Conservation (phyloP, 2,329 filamentous ascomycete species). For the Arthrinium puccinioides region DNA sequence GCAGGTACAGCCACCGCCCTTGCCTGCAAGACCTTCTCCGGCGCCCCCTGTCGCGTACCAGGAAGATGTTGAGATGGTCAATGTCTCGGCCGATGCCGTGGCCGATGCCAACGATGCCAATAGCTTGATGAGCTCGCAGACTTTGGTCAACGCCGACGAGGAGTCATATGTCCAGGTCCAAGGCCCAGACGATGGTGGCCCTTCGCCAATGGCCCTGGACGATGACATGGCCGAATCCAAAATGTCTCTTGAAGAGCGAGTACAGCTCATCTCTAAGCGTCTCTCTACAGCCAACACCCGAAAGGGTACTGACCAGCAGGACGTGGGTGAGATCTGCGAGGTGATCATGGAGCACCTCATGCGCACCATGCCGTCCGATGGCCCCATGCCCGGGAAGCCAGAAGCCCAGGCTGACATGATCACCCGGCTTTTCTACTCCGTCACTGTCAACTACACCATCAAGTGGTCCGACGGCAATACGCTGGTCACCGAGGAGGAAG, state of each 20-base stretch:
- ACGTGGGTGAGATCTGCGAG: slow-evolving; percentile 92
- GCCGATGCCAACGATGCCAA: slow-evolving; percentile 30
- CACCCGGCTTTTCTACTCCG: slow-evolving; percentile 62
- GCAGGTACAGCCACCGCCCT: slow-evolving; percentile 33
- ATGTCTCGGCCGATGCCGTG: slow-evolving; percentile 21
- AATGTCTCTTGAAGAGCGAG: slow-evolving; percentile 33
- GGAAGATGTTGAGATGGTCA: slow-evolving; percentile 28
- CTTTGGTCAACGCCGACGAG: slow-evolving; percentile 37
- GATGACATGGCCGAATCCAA: too few species aligned
- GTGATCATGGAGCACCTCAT: slow-evolving; percentile 88
- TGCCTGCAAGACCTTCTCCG: slow-evolving; percentile 41
- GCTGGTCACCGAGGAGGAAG: slow-evolving; percentile 37
- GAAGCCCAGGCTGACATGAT: slow-evolving; percentile 78
- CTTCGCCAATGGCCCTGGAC: too few species aligned
- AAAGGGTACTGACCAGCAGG: slow-evolving; percentile 68
- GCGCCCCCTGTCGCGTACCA: slow-evolving; percentile 21
- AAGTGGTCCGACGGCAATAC: slow-evolving; percentile 41
- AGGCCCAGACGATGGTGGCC: too few species aligned
- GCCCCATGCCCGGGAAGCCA: slow-evolving; percentile 48
- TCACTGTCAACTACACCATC: slow-evolving; percentile 52
- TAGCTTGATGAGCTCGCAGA: slow-evolving; percentile 44
- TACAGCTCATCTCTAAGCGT: slow-evolving; percentile 29
- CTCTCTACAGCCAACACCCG: too few species aligned
- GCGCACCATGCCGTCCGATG: slow-evolving; percentile 72
- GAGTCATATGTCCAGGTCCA: slow-evolving; percentile 4